Evolutionary conservation across 2,329 filamentous ascomycete genomes (phyloP), one percentile per base, ranked within the genome.

Genomic region (Xylaria multiplex): DNA sequence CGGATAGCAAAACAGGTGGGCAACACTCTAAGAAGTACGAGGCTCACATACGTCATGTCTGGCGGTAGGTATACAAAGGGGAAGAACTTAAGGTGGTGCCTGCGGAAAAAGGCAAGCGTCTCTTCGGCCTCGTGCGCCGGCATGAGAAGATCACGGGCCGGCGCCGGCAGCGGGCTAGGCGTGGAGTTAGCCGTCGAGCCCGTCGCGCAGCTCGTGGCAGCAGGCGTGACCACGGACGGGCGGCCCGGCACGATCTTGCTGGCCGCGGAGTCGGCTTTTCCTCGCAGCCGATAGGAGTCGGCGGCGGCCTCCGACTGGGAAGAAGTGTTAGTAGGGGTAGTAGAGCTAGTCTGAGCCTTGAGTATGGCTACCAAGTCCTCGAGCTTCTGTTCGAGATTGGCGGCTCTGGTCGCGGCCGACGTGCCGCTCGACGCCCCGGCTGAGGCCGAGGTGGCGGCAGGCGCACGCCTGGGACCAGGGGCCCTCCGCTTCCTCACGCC

Each of bases 401-500:
- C 72, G 7, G 74, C 67, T 30, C 62, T 58, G 24, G 42, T 64
- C 5, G 55, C 69, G 35, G 62, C 64, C 35, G 64, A 63, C 4
- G 54, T 53, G 56, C 48, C 32, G 22, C 49, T 56, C 30, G 66
- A 50, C 6, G 8, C 53, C 9, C 52, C 46, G 2, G 48, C 32
- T 6, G 61, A 54, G 7, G 68, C 40, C 0, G 68, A 63, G 11
- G 56, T 30, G 46, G 43, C 62, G 46, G 43, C 62, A 30, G 24
- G 30, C 7, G 16, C 16, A 40, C 66, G 62, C 27, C 40, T 61
- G 6, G 68, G 61, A 14, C 62, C 68, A 5, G 59, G 65, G 6
- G 62, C 66, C 13, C 72, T 65, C 24, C 72, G 75, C 49, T 72
- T 77, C 56, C 79, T 77, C 14, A 77, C 72, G n/a, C 78, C 75